These are phyloP conservation scores for Teunomyces barrocoloradensis DNA, from an alignment of 805 yeast genomes.

Conservation along the genomic window DNA sequence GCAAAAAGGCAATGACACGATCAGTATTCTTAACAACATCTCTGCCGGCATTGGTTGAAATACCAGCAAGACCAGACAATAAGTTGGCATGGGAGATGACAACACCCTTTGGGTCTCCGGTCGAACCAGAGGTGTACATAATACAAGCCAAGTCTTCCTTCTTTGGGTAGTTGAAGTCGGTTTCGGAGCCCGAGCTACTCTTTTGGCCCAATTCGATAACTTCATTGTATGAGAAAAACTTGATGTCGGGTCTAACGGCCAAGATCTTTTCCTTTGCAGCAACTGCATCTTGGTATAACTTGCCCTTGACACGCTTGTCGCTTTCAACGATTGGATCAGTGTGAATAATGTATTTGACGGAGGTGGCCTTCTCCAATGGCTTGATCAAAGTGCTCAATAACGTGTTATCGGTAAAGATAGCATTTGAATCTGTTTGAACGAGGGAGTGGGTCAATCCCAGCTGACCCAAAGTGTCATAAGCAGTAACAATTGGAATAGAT, in stretches of 20 bases:
- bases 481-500: conserved; percentile 85
- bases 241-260: conserved; percentile 73
- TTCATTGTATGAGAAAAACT: conserved; percentile 64
- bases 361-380: conserved; percentile 64
- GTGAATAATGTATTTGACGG: conserved; percentile 70
- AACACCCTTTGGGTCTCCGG: conserved; percentile 86
- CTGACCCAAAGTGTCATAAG: conserved; percentile 94
- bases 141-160: conserved; percentile 67
- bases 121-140: conserved; percentile 87
- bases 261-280: conserved; percentile 58
- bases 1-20: conserved; percentile 82
- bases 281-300: conserved; percentile 54
- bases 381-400: conserved; percentile 63
- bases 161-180: conserved; percentile 27
- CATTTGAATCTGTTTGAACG: conserved; percentile 74
- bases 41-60: conserved; percentile 58
- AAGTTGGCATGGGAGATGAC: conserved; percentile 64
- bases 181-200: conserved; percentile 1
- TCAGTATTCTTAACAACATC: conserved; percentile 54
- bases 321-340: conserved; percentile 55
- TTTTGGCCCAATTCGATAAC: conserved; percentile 56
- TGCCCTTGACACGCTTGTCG: conserved; percentile 66
- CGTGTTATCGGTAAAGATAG: conserved; percentile 79
- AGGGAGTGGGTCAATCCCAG: conserved; percentile 83
- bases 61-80: conserved; percentile 85